phyloP scores from a whole-genome alignment of 495 filamentous ascomycete species.

The Immersiella caudata region DNA sequence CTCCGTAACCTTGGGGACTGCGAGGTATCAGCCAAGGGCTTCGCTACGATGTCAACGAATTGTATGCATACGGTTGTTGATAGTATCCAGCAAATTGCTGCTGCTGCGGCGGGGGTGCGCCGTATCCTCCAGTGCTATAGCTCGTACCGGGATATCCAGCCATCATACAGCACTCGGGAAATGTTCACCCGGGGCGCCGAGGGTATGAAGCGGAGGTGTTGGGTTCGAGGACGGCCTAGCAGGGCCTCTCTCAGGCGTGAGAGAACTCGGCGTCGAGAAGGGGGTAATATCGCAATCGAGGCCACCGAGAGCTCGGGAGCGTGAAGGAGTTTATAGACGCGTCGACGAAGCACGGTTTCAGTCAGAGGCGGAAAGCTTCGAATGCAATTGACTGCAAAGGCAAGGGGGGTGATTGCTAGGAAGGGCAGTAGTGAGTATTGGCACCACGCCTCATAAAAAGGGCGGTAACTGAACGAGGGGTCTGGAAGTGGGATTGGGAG shows the following conservation, averaged over 20 bases:
- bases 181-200: neutral
- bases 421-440: conserved; percentile 12
- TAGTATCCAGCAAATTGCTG: conserved; percentile 36
- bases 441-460: conserved; percentile 3
- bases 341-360: neutral
- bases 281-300: neutral
- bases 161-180: conserved; percentile 29
- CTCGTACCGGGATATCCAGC: conserved; percentile 47
- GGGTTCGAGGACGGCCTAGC: conserved; percentile 12
- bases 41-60: neutral
- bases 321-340: conserved; percentile 21
- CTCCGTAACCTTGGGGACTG: conserved; percentile 29
- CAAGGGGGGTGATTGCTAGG: conserved; percentile 3
- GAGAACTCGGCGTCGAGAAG: conserved; percentile 15
- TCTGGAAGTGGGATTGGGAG: conserved; percentile 4
- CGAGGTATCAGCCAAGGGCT: conserved; percentile 8
- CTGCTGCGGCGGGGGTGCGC: conserved; percentile 41
- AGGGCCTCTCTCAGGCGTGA: conserved; percentile 25
- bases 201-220: neutral
- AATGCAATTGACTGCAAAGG: conserved; percentile 3
- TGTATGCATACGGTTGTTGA: neutral
- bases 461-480: neutral
- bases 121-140: conserved; percentile 45
- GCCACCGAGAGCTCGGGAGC: conserved; percentile 1
- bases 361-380: conserved; percentile 7